Base-by-base conservation (phyloP, 2,329 filamentous ascomycete species). In the Epichloe festucae region DNA sequence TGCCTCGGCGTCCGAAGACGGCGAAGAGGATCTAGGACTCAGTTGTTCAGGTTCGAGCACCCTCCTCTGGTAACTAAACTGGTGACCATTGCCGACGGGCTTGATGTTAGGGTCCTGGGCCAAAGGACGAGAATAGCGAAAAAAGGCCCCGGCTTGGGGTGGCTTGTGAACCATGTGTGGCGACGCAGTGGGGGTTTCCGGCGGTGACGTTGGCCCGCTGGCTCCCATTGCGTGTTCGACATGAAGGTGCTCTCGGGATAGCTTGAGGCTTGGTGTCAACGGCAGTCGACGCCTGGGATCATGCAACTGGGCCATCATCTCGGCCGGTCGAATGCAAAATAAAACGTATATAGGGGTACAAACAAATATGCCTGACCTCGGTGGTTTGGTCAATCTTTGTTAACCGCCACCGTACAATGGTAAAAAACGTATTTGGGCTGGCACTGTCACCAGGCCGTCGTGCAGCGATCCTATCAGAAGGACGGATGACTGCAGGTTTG, bases 151-250 rank as follows among this genome's bases (percentile, higher is more conserved):
- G 58, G 65, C 58, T 55, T 61, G 62, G 14, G 60, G 61, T 44
- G 62, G 63, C 55, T 62, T 67, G 57, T 64, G 65, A 48, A 61
- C 57, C 53, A 64, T 60, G 34, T 62, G 59, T 52, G 67, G 66
- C 51, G 66, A 65, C 38, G 66, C 63, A 41, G 69, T 72, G 49
- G 73, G 73, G 41, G 72, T 74, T 48, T 72, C 70, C 41, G 73
- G 73, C 55, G 73, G 73, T 58, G 73, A 75, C 52, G 72, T 69
- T 50, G 70, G 72, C 52, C 69, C 66, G 4, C 38, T 50, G 57
- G 63, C 61, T 39, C 61, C 47, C 47, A 31, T 40, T 23, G 62
- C 59, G 39, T 50, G 53, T 14, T 52, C 52, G 48, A 36, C 45
- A 58, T 58, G 59, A 52, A 55, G 55, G 50, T 60, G 58, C 38